Evolutionary conservation across 768 basidiomycete species (phyloP).

Genomic region (Hygrocybe punicea): DNA sequence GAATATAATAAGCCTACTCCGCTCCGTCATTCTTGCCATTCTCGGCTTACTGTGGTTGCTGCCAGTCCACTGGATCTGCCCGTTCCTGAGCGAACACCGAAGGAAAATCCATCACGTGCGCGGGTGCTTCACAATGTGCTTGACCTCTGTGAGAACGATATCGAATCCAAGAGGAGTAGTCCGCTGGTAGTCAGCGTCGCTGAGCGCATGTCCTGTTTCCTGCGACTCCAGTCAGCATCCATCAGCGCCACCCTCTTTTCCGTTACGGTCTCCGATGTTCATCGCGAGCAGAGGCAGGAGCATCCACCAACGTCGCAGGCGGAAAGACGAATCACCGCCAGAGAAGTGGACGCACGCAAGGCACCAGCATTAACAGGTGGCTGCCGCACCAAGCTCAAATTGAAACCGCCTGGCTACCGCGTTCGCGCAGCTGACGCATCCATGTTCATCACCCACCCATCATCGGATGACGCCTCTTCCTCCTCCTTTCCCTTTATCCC

Average conservation of each 20-base stretch:
- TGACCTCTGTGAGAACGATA: background rate
- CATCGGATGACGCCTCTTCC: constrained; percentile 7
- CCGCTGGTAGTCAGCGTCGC: constrained; percentile 49
- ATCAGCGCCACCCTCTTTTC: constrained; percentile 52
- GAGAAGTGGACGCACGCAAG: background rate
- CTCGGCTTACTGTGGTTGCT: constrained; percentile 34
- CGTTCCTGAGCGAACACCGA: background rate
- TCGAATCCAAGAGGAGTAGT: constrained; percentile 14
- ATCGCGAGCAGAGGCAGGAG: background rate
- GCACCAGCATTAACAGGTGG: background rate
- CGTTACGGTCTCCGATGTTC: constrained; percentile 19
- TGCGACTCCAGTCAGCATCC: constrained; percentile 47
- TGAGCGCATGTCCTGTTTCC: constrained; percentile 37
- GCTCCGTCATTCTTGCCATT: constrained; percentile 34
- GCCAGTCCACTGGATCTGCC: constrained; percentile 34
- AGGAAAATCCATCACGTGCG: background rate
- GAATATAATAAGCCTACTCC: constrained; percentile 2
- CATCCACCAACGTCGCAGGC: background rate
- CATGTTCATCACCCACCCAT: constrained; percentile 32
- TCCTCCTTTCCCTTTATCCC: constrained; percentile 6
- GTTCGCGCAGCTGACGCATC: constrained; percentile 43
- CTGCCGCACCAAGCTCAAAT: constrained; percentile 12
- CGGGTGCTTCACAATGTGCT: background rate
- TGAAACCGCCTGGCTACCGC: constrained; percentile 43
- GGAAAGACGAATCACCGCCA: background rate